Evolutionary conservation across 164 flowering plant species (phyloP).

Genomic region (Kalanchoe fedtschenkoi): DNA sequence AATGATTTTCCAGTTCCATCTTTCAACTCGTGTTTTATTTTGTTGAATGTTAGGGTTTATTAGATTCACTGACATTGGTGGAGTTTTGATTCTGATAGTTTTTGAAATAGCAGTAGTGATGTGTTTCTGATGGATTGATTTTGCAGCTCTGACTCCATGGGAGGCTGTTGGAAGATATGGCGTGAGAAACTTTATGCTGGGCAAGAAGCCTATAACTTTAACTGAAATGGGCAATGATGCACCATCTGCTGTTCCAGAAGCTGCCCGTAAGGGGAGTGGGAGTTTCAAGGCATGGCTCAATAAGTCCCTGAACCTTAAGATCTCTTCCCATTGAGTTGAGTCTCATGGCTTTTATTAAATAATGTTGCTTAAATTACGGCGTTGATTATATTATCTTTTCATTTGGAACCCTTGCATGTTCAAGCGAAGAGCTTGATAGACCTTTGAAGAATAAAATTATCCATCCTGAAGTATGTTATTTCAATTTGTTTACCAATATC

Average conservation of each 20-base stretch:
- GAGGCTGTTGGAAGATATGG: conserved; percentile 50
- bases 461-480: not conserved
- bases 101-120: not conserved
- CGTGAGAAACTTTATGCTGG: conserved; percentile 51
- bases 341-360: not conserved
- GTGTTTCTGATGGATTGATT: not conserved
- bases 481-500: too few relatives aligned
- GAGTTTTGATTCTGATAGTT: not conserved
- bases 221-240: conserved; percentile 6
- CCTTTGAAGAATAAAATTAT: not conserved
- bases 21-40: not conserved
- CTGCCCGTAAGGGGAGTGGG: conserved; percentile 24
- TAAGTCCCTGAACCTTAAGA: conserved; percentile 38
- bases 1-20: not conserved
- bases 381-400: not conserved
- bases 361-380: not conserved
- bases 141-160: conserved; percentile 51
- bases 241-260: conserved; percentile 5
- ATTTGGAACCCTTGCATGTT: not conserved
- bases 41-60: too few relatives aligned
- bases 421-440: too few relatives aligned
- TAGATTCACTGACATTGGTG: not conserved
- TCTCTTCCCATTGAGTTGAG: conserved; percentile 31
- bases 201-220: conserved; percentile 40
- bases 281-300: conserved; percentile 52